Percentiles rank a stretch among this genome's conserved stretches.
Conservation (phyloP, 179 eudicot species). For the Actinidia polygama region DNA sequence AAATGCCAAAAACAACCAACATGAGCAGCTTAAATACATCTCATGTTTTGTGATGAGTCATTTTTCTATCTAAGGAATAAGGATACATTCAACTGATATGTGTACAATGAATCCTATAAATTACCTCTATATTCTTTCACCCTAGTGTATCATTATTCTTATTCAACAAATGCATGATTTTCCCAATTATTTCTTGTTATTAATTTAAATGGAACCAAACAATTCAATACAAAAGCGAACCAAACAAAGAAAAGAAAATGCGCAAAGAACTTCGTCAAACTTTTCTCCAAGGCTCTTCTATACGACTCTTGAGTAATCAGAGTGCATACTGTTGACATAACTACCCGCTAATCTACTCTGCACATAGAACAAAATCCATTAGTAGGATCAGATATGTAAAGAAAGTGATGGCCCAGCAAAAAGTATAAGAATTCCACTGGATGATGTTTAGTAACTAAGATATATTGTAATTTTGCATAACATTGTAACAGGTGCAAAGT, state of each 20-base stretch:
- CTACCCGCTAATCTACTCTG: constrained; percentile 10
- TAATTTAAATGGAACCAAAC: background rate
- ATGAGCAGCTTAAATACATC: background rate
- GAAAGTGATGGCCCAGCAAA: background rate
- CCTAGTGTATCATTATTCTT: too few relatives aligned
- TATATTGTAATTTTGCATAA: background rate
- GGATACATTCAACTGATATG: too few relatives aligned
- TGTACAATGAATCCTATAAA: background rate
- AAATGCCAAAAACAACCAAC: constrained; percentile 2
- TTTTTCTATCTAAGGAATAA: too few relatives aligned
- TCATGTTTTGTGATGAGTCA: too few relatives aligned
- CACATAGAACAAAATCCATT: background rate
- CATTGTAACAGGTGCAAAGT: background rate
- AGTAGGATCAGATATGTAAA: background rate
- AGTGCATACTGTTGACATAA: constrained; percentile 13
- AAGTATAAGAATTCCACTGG: background rate
- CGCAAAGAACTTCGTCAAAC: background rate
- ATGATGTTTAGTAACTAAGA: background rate
- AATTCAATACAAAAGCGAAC: background rate
- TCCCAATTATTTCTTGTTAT: too few relatives aligned
- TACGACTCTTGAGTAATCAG: constrained; percentile 5
- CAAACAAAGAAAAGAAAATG: background rate
- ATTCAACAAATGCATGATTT: background rate
- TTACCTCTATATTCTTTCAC: background rate
- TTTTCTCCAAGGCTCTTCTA: constrained; percentile 16